These are phyloP conservation scores for Schoenoplectus tabernaemontani DNA, from an alignment of 202 grass and related monocot species.

Conservation along the genomic window DNA sequence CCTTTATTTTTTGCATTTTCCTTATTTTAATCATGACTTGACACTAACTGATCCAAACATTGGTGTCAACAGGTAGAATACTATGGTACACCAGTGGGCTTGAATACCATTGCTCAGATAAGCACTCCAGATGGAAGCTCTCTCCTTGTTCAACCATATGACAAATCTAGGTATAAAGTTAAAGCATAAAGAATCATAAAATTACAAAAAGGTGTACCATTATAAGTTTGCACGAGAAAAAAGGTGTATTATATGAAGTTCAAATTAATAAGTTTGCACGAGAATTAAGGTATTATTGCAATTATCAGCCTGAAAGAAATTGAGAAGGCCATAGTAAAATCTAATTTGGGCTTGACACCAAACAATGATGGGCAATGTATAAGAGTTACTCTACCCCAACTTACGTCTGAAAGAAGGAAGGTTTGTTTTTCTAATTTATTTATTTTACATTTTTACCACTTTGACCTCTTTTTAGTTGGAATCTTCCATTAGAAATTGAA, in stretches of 20 bases:
- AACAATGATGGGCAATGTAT: conserved; percentile 94
- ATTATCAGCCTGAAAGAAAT: conserved; percentile 74
- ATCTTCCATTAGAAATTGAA: not conserved
- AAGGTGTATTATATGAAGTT: not conserved
- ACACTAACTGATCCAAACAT: not conserved
- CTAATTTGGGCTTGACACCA: conserved; percentile 83
- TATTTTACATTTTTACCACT: not conserved
- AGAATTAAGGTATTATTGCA: conserved; percentile 1
- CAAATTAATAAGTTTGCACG: not conserved
- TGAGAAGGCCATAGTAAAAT: conserved; percentile 91
- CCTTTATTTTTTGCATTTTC: not conserved
- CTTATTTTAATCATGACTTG: not conserved
- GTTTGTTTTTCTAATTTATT: conserved; percentile 27
- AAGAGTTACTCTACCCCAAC: conserved; percentile 60
- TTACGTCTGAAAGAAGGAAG: conserved; percentile 98
- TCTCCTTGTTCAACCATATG: conserved; percentile 91
- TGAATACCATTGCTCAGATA: conserved; percentile 94
- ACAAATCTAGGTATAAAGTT: conserved; percentile 66
- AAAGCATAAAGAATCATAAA: not conserved
- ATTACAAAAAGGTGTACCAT: not conserved
- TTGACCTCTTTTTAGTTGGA: not conserved
- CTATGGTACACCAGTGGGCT: conserved; percentile 77
- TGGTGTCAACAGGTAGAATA: conserved; percentile 63
- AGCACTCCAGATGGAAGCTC: conserved; percentile 86
- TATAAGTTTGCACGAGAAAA: not conserved